These are phyloP conservation scores for Oryza meyeriana DNA, from an alignment of 176 grass and related monocot species.

Conservation along the genomic window DNA sequence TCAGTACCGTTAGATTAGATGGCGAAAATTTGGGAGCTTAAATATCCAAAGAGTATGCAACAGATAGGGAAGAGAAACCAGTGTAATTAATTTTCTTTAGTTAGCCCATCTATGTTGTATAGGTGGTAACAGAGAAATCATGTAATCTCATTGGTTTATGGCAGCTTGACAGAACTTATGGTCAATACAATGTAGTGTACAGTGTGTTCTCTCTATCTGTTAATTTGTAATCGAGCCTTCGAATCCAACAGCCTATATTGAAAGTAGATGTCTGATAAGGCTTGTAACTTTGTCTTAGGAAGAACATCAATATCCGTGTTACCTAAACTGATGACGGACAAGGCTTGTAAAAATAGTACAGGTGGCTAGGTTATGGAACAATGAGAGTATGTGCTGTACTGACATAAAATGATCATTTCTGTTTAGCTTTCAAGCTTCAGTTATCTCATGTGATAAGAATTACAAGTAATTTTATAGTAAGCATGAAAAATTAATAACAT, in stretches of 20 bases:
- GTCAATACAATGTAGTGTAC: background rate
- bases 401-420: background rate
- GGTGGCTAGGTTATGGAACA: background rate
- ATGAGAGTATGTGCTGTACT: background rate
- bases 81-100: background rate
- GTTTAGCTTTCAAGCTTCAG: background rate
- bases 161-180: background rate
- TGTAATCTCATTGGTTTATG: background rate
- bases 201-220: background rate
- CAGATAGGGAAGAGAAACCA: background rate
- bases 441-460: background rate
- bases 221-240: background rate
- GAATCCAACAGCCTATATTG: background rate
- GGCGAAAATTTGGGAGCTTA: background rate
- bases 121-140: too few species aligned
- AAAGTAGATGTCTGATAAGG: background rate
- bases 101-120: background rate
- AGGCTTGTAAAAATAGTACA: background rate
- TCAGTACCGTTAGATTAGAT: background rate
- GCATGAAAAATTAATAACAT: background rate
- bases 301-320: background rate
- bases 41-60: background rate
- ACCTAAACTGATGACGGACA: background rate
- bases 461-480: background rate
- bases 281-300: background rate